These are phyloP conservation scores for Paratinospora sagittata DNA, from an alignment of 164 flowering plant genomes.

Conservation along the genomic window DNA sequence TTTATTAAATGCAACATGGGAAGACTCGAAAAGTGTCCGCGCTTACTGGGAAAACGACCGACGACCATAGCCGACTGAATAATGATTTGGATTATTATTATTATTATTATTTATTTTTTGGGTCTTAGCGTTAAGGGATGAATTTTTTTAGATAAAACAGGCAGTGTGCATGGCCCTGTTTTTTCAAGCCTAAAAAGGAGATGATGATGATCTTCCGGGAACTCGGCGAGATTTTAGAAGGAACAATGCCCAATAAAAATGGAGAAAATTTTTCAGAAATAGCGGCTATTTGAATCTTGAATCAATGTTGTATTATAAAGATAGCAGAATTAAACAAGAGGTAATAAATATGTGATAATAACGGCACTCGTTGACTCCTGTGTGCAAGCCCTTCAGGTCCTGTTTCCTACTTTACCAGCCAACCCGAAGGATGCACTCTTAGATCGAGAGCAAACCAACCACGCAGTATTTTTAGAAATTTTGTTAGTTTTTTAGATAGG, in stretches of 20 bases:
- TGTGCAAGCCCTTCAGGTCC: too few relatives aligned
- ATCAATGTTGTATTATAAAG: too few relatives aligned
- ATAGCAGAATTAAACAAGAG: too few relatives aligned
- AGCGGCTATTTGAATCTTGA: too few relatives aligned
- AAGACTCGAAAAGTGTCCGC: slow-evolving; percentile 4
- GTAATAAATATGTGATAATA: not conserved
- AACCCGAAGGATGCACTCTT: not conserved
- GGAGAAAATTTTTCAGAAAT: not conserved
- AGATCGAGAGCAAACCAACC: not conserved
- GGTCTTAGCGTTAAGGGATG: too few relatives aligned
- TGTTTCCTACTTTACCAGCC: not conserved
- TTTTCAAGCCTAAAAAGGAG: not conserved
- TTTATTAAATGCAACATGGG: not conserved
- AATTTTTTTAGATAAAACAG: too few relatives aligned
- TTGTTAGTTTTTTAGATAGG: too few relatives aligned
- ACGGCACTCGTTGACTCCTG: not conserved
- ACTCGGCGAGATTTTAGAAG: not conserved
- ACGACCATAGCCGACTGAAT: not conserved
- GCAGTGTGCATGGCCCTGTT: not conserved
- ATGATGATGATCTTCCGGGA: not conserved
- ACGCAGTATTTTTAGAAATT: too few relatives aligned
- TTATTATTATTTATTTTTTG: too few relatives aligned
- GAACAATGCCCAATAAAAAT: not conserved
- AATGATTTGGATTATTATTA: too few relatives aligned
- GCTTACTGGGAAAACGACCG: slow-evolving; percentile 1